Conservation (phyloP, 2,329 filamentous ascomycete species). For the Aureobasidium subglaciale region DNA sequence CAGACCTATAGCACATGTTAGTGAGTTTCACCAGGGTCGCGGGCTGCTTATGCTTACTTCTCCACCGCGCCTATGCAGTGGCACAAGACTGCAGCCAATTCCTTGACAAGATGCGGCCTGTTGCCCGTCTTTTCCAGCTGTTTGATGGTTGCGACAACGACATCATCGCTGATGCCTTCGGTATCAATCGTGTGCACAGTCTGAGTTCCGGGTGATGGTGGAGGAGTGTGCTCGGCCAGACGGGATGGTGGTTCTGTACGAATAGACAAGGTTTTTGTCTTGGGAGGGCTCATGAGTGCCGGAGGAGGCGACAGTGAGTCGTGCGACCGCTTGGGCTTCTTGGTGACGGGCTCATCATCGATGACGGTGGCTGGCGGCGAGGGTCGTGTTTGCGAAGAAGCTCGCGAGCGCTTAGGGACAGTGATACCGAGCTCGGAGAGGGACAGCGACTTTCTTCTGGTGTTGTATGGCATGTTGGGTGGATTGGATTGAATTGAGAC, state of each 20-base stretch:
- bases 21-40: neutral
- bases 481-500: neutral
- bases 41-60: constrained; percentile 59
- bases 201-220: constrained; percentile 60
- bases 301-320: constrained; percentile 35
- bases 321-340: constrained; percentile 70
- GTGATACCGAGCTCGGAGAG: constrained; percentile 89
- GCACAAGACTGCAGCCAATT: constrained; percentile 74
- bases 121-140: constrained; percentile 87
- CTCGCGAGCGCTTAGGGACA: constrained; percentile 51
- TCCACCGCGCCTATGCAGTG: constrained; percentile 74
- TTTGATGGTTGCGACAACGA: constrained; percentile 82
- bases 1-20: constrained; percentile 58
- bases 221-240: constrained; percentile 65
- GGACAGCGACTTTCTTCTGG: constrained; percentile 89
- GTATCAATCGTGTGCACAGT: constrained; percentile 59
- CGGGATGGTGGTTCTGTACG: constrained; percentile 42
- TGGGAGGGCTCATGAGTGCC: constrained; percentile 36
- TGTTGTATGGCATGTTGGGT: constrained; percentile 81
- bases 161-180: constrained; percentile 84
- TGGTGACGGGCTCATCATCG: constrained; percentile 50
- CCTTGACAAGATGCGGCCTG: constrained; percentile 88
- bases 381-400: constrained; percentile 37
- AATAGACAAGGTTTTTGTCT: constrained; percentile 37
- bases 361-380: constrained; percentile 57